These are phyloP conservation scores for Gaertneriomyces sp. DNA, from an alignment of 192 early-diverging fungal genomes.

Conservation along the genomic window DNA sequence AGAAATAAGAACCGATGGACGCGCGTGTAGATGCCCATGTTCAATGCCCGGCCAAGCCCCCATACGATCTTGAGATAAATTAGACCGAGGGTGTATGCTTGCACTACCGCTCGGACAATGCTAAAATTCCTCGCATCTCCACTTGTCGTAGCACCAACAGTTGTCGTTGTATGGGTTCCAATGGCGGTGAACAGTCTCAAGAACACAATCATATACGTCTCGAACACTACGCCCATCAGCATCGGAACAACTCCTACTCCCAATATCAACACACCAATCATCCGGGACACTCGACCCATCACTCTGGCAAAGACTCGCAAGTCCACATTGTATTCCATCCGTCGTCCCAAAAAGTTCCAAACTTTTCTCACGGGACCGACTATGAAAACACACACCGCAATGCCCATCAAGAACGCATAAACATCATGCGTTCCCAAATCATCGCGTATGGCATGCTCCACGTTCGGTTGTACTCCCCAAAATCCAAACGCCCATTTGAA, in stretches of 20 bases:
- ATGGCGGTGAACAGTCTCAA: slow-evolving; percentile 29
- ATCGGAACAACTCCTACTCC: no score
- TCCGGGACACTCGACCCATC: no score
- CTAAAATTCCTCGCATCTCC: background rate
- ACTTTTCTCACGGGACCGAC: no score
- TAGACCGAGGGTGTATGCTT: slow-evolving; percentile 72
- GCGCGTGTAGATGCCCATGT: no score
- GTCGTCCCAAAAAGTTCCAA: no score
- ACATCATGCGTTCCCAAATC: slow-evolving; percentile 71
- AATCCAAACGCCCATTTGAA: slow-evolving; percentile 51
- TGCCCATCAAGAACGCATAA: slow-evolving; percentile 69
- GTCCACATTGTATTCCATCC: no score
- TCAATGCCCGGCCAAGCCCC: slow-evolving; percentile 19
- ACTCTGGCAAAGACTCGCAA: no score
- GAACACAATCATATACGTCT: slow-evolving; percentile 70
- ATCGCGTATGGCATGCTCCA: slow-evolving; percentile 17
- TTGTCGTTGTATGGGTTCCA: background rate
- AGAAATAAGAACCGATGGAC: no score
- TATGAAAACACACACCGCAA: slow-evolving; percentile 8
- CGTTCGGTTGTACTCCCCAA: slow-evolving; percentile 25
- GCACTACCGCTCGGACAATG: slow-evolving; percentile 25
- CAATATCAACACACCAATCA: no score
- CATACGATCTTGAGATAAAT: slow-evolving; percentile 64
- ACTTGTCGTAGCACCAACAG: background rate
- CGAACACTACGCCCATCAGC: slow-evolving; percentile 63